Conservation (phyloP, 331 rosid genomes). For the Quercus phellos region DNA sequence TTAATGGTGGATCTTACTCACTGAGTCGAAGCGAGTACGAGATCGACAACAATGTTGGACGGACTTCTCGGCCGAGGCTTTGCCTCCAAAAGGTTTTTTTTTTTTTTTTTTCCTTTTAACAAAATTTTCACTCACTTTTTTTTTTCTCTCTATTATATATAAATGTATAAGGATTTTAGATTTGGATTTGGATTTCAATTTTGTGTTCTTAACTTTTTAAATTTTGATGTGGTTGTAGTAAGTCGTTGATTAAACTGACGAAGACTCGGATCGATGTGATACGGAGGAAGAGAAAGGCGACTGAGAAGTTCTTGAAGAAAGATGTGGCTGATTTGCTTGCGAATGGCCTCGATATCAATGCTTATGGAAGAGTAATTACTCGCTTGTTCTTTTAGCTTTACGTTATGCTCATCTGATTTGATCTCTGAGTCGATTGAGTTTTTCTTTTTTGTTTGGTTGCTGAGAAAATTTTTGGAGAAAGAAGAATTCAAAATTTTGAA, state of each 20-base stretch:
- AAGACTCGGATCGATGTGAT: slow-evolving; percentile 91
- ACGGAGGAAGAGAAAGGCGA: slow-evolving; percentile 86
- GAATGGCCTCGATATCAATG: slow-evolving; percentile 68
- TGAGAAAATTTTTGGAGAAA: background rate
- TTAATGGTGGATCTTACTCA: slow-evolving; percentile 7
- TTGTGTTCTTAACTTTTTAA: background rate
- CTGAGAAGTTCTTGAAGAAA: slow-evolving; percentile 81
- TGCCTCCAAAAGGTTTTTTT: slow-evolving; percentile 63
- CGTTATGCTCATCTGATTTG: slow-evolving; percentile 5
- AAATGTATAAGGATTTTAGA: background rate
- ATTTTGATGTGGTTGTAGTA: slow-evolving; percentile 35
- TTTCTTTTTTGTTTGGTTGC: slow-evolving; percentile 8
- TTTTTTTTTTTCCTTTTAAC: slow-evolving; percentile 3
- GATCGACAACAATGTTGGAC: slow-evolving; percentile 62
- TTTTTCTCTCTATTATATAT: background rate
- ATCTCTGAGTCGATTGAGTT: background rate
- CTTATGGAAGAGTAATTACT: slow-evolving; percentile 72
- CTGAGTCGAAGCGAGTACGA: slow-evolving; percentile 18
- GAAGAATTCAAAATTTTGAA: background rate
- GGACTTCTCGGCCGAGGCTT: slow-evolving; percentile 84
- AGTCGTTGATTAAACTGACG: slow-evolving; percentile 70
- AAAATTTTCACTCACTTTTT: slow-evolving; percentile 29
- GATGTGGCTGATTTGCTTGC: slow-evolving; percentile 84
- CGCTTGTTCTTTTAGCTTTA: background rate
- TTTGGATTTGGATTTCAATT: background rate